Conservation (phyloP, 2,329 filamentous ascomycete species). For the Cordyceps cateniannulata region DNA sequence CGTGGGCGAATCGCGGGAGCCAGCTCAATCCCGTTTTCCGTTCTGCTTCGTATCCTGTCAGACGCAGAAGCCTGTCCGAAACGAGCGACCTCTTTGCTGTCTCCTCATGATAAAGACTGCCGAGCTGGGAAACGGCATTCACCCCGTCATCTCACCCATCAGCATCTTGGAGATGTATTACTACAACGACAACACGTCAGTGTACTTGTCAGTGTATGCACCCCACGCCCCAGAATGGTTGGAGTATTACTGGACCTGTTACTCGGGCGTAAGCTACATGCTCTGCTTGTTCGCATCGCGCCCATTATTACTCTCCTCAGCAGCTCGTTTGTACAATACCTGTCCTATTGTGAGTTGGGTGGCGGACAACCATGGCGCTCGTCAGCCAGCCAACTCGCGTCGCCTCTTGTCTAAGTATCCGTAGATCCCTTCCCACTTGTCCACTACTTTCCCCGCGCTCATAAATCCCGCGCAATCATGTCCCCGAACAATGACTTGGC, state of each 20-base stretch:
- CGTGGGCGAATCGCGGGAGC: neutral
- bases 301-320: neutral
- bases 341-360: neutral
- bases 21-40: neutral
- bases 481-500: neutral
- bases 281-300: neutral
- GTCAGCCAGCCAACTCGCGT: neutral
- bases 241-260: neutral
- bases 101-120: no score
- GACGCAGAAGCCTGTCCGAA: neutral
- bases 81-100: neutral
- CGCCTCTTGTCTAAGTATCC: neutral
- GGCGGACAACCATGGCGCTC: neutral
- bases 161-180: conserved; percentile 1
- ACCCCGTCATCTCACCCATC: conserved; percentile 6
- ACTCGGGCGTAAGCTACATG: neutral
- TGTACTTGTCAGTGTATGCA: neutral
- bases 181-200: neutral
- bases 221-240: neutral
- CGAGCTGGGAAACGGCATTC: neutral
- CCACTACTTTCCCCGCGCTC: neutral
- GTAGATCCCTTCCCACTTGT: neutral
- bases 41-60: neutral
- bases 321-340: neutral
- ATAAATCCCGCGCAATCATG: conserved; percentile 1